Evolutionary conservation across 768 basidiomycete species (phyloP), one percentile per base, ranked within the genome.

Genomic region (Psilocybe cyanescens): DNA sequence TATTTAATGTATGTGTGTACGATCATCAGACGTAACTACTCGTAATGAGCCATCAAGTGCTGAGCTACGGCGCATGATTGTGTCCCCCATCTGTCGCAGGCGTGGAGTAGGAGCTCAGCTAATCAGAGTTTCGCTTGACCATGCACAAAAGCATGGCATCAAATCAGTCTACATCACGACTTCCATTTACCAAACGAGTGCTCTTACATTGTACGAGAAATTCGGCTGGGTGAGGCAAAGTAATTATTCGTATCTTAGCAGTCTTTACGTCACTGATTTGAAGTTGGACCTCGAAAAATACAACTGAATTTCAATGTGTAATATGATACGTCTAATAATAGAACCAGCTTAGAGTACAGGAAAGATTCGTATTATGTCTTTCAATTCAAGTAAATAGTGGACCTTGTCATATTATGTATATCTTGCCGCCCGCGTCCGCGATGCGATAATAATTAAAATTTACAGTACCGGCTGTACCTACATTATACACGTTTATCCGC

Each of bases 51-150:
- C 64, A 11, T 57, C 46, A 8, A 48, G 37, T 30, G 67, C 49
- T 1, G 69, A 69, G 57, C 61, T 72, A 11, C 67, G 70, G 19
- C 65, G 70, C 8, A 67, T 72, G 67, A 49, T 65, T 5, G 68
- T 72, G 1, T 70, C 69, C 8, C 55, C 58, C 17, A 44, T 55
- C 12, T 62, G 68, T 49, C 68, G 69, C 6, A 57, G 68, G 53
- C 66, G 62, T 4, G 62, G 69, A 4, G 57, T 72, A 14, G 71
- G 47, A 4, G 55, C 54, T 33, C 53, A 50, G 9, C 62, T 71
- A 1, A 57, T 69, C 9, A 45, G 29, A 4, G 44, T 50, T 8
- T 29, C 61, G 6, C 33, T 69, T 3, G 41, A n/a, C 1, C 68
- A 68, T 39, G 70, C 68, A 8, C 58, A 44, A 29, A 41, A 54